Percentiles rank a stretch among this genome's conserved stretches.
These are phyloP conservation scores for Salix caprea DNA, from an alignment of 345 rosid species.

Conservation along the genomic window DNA sequence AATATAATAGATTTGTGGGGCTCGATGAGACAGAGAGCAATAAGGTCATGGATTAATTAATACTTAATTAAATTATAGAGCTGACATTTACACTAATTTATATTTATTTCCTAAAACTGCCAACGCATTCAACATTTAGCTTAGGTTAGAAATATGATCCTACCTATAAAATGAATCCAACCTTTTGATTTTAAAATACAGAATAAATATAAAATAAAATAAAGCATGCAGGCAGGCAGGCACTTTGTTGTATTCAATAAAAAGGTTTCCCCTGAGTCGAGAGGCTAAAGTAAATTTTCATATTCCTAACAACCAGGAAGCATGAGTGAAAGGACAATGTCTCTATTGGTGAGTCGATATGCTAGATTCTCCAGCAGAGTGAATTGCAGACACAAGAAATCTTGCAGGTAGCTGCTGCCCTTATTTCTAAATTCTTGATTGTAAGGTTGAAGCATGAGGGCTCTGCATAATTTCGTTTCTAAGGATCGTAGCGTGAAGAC, in stretches of 20 bases:
- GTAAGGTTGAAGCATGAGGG: background rate
- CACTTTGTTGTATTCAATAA: background rate
- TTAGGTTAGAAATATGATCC: background rate
- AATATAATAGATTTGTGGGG: background rate
- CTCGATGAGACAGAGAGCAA: background rate
- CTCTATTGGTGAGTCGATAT: no score
- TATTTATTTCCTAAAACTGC: slow-evolving; percentile 2
- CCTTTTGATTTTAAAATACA: background rate
- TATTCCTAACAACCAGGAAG: background rate
- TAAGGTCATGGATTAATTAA: background rate
- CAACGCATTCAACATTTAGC: background rate
- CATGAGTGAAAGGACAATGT: background rate
- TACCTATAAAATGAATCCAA: background rate
- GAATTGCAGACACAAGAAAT: no score
- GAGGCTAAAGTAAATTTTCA: background rate
- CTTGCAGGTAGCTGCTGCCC: no score
- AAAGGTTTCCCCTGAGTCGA: background rate
- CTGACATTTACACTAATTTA: background rate
- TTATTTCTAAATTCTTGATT: background rate
- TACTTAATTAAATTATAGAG: background rate
- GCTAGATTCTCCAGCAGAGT: no score
- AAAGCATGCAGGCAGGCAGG: background rate
- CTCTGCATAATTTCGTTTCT: background rate
- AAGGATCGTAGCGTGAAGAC: fast-evolving
- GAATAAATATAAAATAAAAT: background rate